Evolutionary conservation across 108 stramenopile species (phyloP), one percentile per base, ranked within the genome.

Genomic region (Skeletonema marinoi): DNA sequence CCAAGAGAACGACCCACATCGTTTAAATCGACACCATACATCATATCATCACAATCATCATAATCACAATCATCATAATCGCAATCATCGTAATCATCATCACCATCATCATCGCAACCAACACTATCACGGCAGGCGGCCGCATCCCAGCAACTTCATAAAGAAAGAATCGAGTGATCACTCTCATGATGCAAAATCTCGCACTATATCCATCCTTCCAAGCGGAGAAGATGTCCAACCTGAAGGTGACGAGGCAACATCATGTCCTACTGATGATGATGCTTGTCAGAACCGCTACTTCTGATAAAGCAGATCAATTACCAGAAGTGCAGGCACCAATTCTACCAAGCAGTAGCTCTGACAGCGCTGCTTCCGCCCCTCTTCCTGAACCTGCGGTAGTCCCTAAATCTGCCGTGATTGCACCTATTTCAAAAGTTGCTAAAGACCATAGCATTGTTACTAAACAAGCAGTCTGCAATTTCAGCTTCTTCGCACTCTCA

Each of bases 401-500:
- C 7, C 21, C 54, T 56, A 16, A 25, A 10, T n/a, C 54, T 56
- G 16, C 16, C 16, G 54, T 56, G 54, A 29, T 56, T 56, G 54
- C 25, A 56, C 54, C 54, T 21, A 7, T 25, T 25, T 56, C 54
- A 56, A 56, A 31, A n/a, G 38, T 32, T 48, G 42, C 13, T 31
- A 38, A 33, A 29, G 60, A 31, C 4, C 25, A 25, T 25, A 25
- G 25, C 25, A 3, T 25, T 14, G 33, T 6, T 13, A 51, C 66
- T 7, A 68, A 60, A 8, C 25, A 64, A 41, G 21, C 33, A 48
- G 38, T 50, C 14, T 63, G 50, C 54, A 75, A 71, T 36, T 82
- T 82, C 51, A 82, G 81, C 50, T 82, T 82, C 75, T 82, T 82
- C 58, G 75, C 70, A 25, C 70, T 82, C 42, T 82, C 81, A 35